A percentile compares a stretch with the other conserved stretches of the same genome.
Evolutionary conservation across 2,329 filamentous ascomycete genomes (phyloP).

Genomic region (Ambrosiella beaveri): DNA sequence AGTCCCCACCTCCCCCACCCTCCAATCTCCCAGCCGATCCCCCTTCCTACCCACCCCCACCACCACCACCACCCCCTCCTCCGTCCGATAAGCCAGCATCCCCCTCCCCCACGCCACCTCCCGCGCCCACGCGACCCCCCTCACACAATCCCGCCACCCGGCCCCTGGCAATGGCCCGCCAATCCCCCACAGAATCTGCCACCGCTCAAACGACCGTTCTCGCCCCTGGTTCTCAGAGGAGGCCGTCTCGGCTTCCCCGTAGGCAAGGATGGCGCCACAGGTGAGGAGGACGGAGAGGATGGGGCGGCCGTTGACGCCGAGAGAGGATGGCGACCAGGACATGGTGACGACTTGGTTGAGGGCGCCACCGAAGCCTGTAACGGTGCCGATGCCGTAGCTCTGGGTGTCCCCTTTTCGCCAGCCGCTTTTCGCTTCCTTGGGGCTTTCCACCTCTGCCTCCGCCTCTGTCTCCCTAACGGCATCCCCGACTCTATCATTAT

Average conservation of each 20-base stretch:
- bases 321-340: slow-evolving; percentile 39
- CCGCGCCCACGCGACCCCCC: slow-evolving; percentile 36
- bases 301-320: slow-evolving; percentile 37
- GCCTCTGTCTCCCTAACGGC: slow-evolving; percentile 7
- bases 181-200: slow-evolving; percentile 39
- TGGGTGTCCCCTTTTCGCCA: slow-evolving; percentile 19
- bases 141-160: slow-evolving; percentile 26
- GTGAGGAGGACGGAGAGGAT: slow-evolving; percentile 34
- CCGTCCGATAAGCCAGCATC: slow-evolving; percentile 35
- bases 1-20: slow-evolving; percentile 32
- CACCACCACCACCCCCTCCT: slow-evolving; percentile 32
- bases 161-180: slow-evolving; percentile 29
- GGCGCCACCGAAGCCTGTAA: slow-evolving; percentile 31
- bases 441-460: slow-evolving; percentile 12
- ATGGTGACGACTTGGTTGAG: slow-evolving; percentile 37
- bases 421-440: slow-evolving; percentile 15
- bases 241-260: slow-evolving; percentile 27
- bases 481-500: slow-evolving; percentile 4
- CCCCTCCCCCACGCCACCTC: slow-evolving; percentile 25
- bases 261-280: slow-evolving; percentile 31
- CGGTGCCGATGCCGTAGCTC: slow-evolving; percentile 29
- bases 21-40: slow-evolving; percentile 24
- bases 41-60: slow-evolving; percentile 26
- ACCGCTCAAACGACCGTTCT: slow-evolving; percentile 28
- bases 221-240: slow-evolving; percentile 16